Evolutionary conservation across 768 basidiomycete species (phyloP), one percentile per base, ranked within the genome.

Genomic region (Lactarius akahatsu): DNA sequence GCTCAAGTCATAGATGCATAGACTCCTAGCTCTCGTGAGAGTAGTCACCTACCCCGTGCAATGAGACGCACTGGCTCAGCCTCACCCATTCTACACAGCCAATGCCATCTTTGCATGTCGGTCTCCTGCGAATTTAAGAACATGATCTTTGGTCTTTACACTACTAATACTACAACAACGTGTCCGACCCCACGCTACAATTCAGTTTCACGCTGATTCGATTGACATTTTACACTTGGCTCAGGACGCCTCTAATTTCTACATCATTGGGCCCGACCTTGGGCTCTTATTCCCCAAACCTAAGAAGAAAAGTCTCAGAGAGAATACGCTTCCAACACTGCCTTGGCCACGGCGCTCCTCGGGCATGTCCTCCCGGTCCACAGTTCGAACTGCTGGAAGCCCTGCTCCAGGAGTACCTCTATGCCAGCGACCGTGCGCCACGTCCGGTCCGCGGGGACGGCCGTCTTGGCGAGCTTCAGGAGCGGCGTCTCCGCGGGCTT

Each of bases 331-430:
- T 77, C 77, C 78, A 80, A 80, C 26, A 89, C 88, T 54, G 71
- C 75, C 61, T 79, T 77, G 54, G 80, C 77, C 50, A 88, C 84
- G 1, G 71, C 71, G 2, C 70, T 72, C 72, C 73, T 78, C 15
- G 90, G 89, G 68, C 86, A 88, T 63, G 72, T 73, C 57, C 87
- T 81, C 23, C 86, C 88, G 0, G 90, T 95, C 93, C 94, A 95
- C 50, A 83, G 71, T 77, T 88, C 84, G 74, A 93, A 94, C 75
- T 96, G 94, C 55, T 83, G 84, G 75, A 86, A 94, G 1, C 92
- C 95, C 74, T 97, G 95, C 79, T 94, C 90, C 32, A 97, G 80
- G 57, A 98, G 77, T 59, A 96, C 89, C 71, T 94, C 90, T 11
- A 96, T 77, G 0, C 96, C 95, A 59, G 82, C 82, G n/a, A 94